Evolutionary conservation across 192 early-diverging fungal species (phyloP).

Genomic region (Coemansia sp.): DNA sequence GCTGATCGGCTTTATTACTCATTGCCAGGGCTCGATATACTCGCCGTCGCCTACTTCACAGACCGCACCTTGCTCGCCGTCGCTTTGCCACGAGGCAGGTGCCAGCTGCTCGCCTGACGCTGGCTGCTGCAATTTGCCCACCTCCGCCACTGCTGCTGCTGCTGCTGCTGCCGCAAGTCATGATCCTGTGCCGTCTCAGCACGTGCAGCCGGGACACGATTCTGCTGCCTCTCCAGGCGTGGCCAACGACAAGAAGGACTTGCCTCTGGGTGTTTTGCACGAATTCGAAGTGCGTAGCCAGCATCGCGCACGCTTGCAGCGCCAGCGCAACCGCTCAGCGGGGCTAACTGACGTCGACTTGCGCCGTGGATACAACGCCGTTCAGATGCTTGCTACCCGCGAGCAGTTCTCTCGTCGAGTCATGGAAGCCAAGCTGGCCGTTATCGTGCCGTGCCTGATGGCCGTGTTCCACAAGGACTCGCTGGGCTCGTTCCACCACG

Average conservation of each 20-base stretch:
- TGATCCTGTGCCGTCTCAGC: background rate
- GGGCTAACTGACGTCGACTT: slow-evolving; percentile 45
- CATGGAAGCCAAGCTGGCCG: slow-evolving; percentile 48
- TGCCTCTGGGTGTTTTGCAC: slow-evolving; percentile 24
- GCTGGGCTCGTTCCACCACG: slow-evolving; percentile 56
- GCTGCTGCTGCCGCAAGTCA: background rate
- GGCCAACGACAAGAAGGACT: slow-evolving; percentile 9
- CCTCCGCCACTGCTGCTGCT: background rate
- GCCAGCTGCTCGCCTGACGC: slow-evolving; percentile 8
- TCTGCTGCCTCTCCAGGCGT: background rate
- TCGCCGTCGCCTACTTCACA: slow-evolving; percentile 30
- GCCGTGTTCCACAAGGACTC: slow-evolving; percentile 54
- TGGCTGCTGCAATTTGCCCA: background rate
- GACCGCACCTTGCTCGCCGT: slow-evolving; percentile 47
- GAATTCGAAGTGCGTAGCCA: slow-evolving; percentile 43
- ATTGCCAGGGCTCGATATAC: slow-evolving; percentile 48
- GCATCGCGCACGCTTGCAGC: slow-evolving; percentile 39
- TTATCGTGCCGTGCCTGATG: slow-evolving; percentile 53
- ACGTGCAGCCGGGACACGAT: background rate
- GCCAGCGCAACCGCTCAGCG: slow-evolving; percentile 41
- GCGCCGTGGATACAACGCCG: slow-evolving; percentile 49
- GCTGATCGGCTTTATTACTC: slow-evolving; percentile 53
- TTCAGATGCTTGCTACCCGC: slow-evolving; percentile 47
- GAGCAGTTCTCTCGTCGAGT: slow-evolving; percentile 42
- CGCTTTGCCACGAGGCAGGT: slow-evolving; percentile 8